These are phyloP conservation scores for Euphrasia confusa DNA, from an alignment of 257 asterid species.

Conservation along the genomic window DNA sequence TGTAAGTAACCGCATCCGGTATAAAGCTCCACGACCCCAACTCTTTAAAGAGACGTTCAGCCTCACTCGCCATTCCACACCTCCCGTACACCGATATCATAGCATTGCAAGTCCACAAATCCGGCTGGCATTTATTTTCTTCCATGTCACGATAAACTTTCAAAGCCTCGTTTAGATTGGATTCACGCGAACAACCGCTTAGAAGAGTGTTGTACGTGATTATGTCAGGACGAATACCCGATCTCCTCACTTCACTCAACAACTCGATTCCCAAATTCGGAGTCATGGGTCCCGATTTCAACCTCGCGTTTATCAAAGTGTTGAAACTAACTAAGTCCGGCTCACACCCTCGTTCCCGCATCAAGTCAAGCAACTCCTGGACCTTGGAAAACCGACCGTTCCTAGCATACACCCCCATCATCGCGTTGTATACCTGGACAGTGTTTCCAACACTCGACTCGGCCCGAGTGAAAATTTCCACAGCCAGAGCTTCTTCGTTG, in stretches of 20 bases:
- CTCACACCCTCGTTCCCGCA: conserved; percentile 75
- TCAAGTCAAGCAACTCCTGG: conserved; percentile 70
- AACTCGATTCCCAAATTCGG: conserved; percentile 65
- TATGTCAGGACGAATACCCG: conserved; percentile 79
- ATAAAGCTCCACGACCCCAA: conserved; percentile 58
- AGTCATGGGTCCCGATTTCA: conserved; percentile 64
- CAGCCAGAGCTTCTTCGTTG: conserved; percentile 79
- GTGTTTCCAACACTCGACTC: conserved; percentile 51
- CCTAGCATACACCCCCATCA: conserved; percentile 97
- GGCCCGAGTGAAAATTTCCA: conserved; percentile 71
- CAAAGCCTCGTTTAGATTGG: conserved; percentile 79
- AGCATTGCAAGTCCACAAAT: conserved; percentile 95
- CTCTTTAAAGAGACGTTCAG: conserved; percentile 69
- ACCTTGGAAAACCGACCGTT: conserved; percentile 70
- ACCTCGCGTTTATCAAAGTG: conserved; percentile 83
- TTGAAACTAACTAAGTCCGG: conserved; percentile 95
- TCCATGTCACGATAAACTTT: conserved; percentile 77
- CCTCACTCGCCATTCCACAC: conserved; percentile 74
- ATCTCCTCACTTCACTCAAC: conserved; percentile 65
- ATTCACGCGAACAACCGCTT: conserved; percentile 86
- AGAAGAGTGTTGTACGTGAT: conserved; percentile 88
- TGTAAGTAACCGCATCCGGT: conserved; percentile 94
- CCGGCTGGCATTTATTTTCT: conserved; percentile 70
- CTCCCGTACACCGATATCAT: conserved; percentile 90
- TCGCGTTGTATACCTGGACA: conserved; percentile 89